A percentile compares a stretch with the other conserved stretches of the same genome.
These are phyloP conservation scores for Candida verbasci DNA, from an alignment of 805 yeast species.

Conservation along the genomic window DNA sequence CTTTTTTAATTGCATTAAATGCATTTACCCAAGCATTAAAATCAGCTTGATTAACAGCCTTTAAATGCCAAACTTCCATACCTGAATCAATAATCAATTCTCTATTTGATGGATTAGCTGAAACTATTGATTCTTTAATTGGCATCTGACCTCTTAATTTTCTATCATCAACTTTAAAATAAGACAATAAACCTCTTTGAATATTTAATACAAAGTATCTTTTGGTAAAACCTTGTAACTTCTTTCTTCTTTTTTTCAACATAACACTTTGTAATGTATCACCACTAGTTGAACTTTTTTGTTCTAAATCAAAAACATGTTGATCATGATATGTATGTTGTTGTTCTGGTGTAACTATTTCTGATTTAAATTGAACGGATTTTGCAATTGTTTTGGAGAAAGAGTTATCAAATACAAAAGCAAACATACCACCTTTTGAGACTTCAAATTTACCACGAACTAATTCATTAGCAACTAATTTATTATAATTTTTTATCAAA, in stretches of 20 bases:
- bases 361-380: slow-evolving; percentile 61
- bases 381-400: slow-evolving; percentile 83
- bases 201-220: slow-evolving; percentile 81
- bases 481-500: slow-evolving; percentile 55
- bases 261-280: slow-evolving; percentile 75
- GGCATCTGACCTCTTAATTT: slow-evolving; percentile 91
- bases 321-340: slow-evolving; percentile 5
- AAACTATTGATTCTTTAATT: slow-evolving; percentile 71
- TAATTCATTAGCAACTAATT: slow-evolving; percentile 50
- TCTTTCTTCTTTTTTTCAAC: slow-evolving; percentile 74
- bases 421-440: slow-evolving; percentile 64
- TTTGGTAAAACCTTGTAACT: slow-evolving; percentile 80
- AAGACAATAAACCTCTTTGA: slow-evolving; percentile 77
- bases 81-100: slow-evolving; percentile 89
- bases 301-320: slow-evolving; percentile 5
- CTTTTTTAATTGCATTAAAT: slow-evolving; percentile 50
- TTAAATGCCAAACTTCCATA: slow-evolving; percentile 87
- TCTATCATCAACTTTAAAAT: slow-evolving; percentile 69
- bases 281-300: slow-evolving; percentile 43
- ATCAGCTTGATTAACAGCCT: slow-evolving; percentile 59
- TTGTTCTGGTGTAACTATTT: slow-evolving; percentile 11
- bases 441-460: slow-evolving; percentile 61
- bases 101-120: slow-evolving; percentile 64
- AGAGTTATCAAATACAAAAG: slow-evolving; percentile 89
- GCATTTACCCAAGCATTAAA: slow-evolving; percentile 84